Conservation (phyloP, 345 rosid genomes). For the Gossypium rotundifolium region DNA sequence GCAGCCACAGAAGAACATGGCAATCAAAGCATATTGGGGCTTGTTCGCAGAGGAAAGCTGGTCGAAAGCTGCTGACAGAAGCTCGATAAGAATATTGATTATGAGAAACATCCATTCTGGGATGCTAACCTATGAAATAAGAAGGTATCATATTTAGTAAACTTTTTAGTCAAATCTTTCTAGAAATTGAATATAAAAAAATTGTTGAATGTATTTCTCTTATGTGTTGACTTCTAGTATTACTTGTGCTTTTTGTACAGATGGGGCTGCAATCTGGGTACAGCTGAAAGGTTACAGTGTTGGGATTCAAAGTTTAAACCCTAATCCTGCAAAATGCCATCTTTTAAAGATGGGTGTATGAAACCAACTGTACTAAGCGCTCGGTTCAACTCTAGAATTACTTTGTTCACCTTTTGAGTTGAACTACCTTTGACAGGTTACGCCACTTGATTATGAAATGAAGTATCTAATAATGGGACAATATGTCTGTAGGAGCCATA, state of each 20-base stretch:
- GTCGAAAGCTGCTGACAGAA: conserved; percentile 16
- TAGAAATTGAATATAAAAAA: neutral
- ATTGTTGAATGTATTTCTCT: neutral
- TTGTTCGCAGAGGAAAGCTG: conserved; percentile 4
- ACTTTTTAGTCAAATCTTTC: neutral
- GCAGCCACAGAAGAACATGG: conserved; percentile 12
- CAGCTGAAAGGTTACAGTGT: too few species aligned
- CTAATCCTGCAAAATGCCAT: too few species aligned
- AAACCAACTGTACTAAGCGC: too few species aligned
- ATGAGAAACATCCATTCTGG: conserved; percentile 6
- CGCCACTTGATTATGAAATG: neutral
- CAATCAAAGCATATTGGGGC: conserved; percentile 5
- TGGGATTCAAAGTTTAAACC: too few species aligned
- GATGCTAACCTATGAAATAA: neutral
- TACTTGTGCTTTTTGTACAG: too few species aligned
- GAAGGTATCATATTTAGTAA: neutral
- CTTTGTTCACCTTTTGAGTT: conserved; percentile 1
- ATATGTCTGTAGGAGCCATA: neutral
- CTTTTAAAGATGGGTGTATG: too few species aligned
- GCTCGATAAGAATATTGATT: conserved; percentile 10
- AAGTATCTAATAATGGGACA: neutral
- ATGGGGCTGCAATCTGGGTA: too few species aligned
- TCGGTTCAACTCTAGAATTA: too few species aligned
- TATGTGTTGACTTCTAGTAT: too few species aligned
- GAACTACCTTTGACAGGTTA: neutral